Evolutionary conservation across 306 rosid species (phyloP), one percentile per base, ranked within the genome.

Genomic region (Cercis canadensis): DNA sequence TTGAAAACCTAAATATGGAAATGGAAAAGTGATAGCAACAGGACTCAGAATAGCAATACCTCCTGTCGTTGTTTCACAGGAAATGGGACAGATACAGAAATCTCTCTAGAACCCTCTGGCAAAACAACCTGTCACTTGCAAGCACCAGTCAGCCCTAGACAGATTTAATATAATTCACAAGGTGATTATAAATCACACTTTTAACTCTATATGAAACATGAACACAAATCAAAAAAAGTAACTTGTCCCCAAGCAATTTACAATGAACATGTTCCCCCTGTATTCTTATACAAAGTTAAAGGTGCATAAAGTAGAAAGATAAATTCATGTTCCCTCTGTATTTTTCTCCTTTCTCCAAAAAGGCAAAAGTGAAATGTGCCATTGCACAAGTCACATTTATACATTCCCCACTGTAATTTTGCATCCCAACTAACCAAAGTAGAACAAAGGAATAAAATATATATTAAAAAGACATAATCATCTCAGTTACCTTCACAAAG

Each of bases 61-160:
- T 95, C 97, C 51, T 70, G 81, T 79, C 64, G 69, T 76, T 89
- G 83, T 66, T 95, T 89, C 71, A 90, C 87, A 69, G 92, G 72
- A 80, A 89, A 89, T 68, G 96, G 97, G 84, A 66, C 78, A 75
- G 92, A 82, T 51, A 74, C 90, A 21, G 96, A 87, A 62, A 92
- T 76, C 57, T 86, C 92, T 36, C 75, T 78, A 21, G 99, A 89
- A 65, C 97, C 99, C 90, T 95, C 97, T 0, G 99, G 99, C 70
- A 95, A 79, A 89, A 95, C 97, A 86, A 95, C 97, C 99, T 95
- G 92, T 62, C 77, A 65, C 67, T 71, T 15, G 60, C 74, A 82
- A 49, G 74, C 57, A 76, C 52, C 46, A 56, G 69, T 63, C 59
- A 68, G 62, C 54, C 47, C 10, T 53, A 29, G 29, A 16, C 21